These are phyloP conservation scores for Corchorus capsularis DNA, from an alignment of 345 rosid genomes.

Conservation along the genomic window DNA sequence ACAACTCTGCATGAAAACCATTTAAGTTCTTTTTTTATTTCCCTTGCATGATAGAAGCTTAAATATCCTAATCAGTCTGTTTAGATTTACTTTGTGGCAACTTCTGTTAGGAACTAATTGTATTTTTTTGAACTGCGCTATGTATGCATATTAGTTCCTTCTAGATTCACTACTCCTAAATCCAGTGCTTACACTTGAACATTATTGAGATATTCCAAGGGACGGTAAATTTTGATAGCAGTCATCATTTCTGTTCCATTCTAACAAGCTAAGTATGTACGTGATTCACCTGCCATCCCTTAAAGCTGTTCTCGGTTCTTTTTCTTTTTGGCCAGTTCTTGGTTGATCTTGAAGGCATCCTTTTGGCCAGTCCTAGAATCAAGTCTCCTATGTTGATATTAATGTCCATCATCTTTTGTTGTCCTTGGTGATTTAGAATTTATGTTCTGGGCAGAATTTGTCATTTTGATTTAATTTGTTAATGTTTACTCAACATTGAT, in stretches of 20 bases:
- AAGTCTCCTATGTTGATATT: not conserved
- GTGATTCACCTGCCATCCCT: not conserved
- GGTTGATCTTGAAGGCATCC: not conserved
- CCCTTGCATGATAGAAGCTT: not conserved
- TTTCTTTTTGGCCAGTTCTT: not conserved
- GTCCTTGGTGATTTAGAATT: not conserved
- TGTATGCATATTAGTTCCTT: not conserved
- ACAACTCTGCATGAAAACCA: not conserved
- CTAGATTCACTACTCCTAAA: not conserved
- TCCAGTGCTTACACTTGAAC: not conserved
- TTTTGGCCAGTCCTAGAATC: too few relatives aligned
- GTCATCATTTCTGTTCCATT: not conserved
- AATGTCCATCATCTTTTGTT: not conserved
- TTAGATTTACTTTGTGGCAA: not conserved
- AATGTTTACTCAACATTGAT: not conserved
- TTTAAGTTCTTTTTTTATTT: not conserved
- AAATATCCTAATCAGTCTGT: not conserved
- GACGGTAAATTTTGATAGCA: too few relatives aligned
- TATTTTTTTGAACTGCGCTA: not conserved
- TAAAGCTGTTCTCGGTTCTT: too few relatives aligned
- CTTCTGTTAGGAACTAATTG: not conserved
- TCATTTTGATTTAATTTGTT: not conserved
- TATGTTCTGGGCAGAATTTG: not conserved
- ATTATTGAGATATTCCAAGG: not conserved
- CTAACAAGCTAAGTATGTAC: not conserved